phyloP scores from a whole-genome alignment of 1,139 yeast genomes.

The Pichia sp. region DNA sequence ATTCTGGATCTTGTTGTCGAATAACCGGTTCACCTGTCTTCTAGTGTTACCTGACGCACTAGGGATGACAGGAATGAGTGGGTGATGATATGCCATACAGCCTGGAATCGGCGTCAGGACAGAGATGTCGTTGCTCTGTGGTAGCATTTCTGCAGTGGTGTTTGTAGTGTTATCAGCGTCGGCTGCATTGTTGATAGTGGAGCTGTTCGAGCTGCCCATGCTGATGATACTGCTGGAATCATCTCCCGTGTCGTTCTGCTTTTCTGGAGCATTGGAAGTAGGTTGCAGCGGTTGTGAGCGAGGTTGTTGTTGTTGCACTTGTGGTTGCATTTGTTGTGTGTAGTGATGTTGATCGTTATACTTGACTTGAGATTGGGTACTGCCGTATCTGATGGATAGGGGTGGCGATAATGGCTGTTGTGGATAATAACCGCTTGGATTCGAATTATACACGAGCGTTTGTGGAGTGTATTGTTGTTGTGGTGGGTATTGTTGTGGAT shows the following conservation, averaged over 20 bases:
- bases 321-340: too few relatives aligned
- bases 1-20: too few relatives aligned
- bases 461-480: neutral
- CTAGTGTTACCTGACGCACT: constrained; percentile 12
- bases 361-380: too few relatives aligned
- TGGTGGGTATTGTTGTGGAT: neutral
- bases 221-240: too few relatives aligned
- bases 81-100: constrained; percentile 15
- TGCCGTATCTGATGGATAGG: neutral
- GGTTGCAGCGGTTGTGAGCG: too few relatives aligned
- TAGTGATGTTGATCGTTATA: too few relatives aligned
- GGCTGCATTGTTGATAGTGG: too few relatives aligned
- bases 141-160: neutral
- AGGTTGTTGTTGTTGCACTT: too few relatives aligned
- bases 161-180: neutral
- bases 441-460: too few relatives aligned
- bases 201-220: too few relatives aligned
- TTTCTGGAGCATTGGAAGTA: too few relatives aligned
- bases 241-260: too few relatives aligned
- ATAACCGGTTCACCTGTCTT: neutral
- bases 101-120: constrained; percentile 13
- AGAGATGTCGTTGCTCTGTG: constrained; percentile 2
- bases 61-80: constrained; percentile 14
- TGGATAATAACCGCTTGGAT: neutral
- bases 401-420: neutral